These are phyloP conservation scores for Fennellomyces sp. DNA, from an alignment of 371 early-diverging fungal genomes.

Conservation along the genomic window DNA sequence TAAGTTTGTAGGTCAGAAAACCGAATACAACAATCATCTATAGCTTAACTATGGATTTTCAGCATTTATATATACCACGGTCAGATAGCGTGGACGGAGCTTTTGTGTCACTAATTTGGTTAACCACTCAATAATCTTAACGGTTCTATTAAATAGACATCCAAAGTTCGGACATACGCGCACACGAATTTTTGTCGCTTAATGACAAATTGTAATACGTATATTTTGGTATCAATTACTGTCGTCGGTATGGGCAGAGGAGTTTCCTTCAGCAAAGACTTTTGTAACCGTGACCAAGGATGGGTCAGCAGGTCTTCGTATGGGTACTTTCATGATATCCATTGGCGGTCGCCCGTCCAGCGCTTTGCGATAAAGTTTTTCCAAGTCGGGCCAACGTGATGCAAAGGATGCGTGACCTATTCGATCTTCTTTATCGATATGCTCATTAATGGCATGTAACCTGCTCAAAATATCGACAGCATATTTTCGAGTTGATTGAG, in stretches of 20 bases:
- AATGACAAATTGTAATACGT: too few species aligned
- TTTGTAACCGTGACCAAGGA: background rate
- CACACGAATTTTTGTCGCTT: too few species aligned
- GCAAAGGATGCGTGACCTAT: slow-evolving; percentile 1
- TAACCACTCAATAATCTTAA: too few species aligned
- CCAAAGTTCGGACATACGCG: too few species aligned
- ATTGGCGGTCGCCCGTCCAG: background rate
- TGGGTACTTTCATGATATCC: background rate
- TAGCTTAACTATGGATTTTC: too few species aligned
- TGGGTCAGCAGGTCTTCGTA: background rate
- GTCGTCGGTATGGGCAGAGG: background rate
- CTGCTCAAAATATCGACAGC: background rate
- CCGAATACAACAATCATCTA: too few species aligned
- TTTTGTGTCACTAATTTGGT: too few species aligned
- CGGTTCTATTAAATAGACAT: too few species aligned
- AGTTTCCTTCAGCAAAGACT: background rate
- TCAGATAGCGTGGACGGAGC: too few species aligned
- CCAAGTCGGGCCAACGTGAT: slow-evolving; percentile 3
- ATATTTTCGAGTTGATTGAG: background rate
- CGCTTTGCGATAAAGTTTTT: background rate
- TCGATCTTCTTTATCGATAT: background rate
- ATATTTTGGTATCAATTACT: too few species aligned
- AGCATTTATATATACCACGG: too few species aligned
- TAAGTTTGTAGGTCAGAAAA: too few species aligned
- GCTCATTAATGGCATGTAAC: background rate